Conservation (phyloP, 2,329 filamentous ascomycete species). For the Colletotrichum sp. region DNA sequence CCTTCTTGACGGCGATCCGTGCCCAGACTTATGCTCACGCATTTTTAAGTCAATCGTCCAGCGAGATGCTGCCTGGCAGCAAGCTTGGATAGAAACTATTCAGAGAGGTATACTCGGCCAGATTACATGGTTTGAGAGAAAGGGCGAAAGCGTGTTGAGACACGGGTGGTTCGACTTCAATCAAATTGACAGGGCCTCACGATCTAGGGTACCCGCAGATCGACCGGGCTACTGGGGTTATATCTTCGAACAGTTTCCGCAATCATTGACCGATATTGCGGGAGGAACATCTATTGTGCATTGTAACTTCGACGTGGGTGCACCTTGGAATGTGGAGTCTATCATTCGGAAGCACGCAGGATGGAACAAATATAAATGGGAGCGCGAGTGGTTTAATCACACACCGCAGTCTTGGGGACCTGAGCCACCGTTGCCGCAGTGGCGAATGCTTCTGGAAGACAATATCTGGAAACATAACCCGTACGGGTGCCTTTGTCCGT, state of each 20-base stretch:
- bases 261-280: not conserved
- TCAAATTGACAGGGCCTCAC: not conserved
- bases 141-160: not conserved
- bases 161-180: not conserved
- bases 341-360: accelerated
- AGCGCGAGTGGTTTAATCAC: not conserved
- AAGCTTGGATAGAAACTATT: not conserved
- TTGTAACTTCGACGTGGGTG: accelerated
- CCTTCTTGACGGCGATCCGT: not conserved
- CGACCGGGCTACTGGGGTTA: not conserved
- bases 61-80: not conserved
- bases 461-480: accelerated
- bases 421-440: not conserved
- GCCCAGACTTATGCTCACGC: not conserved
- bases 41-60: not conserved
- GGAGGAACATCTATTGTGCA: accelerated
- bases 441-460: not conserved
- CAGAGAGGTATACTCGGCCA: accelerated
- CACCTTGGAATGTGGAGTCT: not conserved
- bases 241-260: accelerated
- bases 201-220: not conserved
- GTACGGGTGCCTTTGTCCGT: too few species aligned
- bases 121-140: not conserved
- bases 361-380: not conserved
- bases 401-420: not conserved